Evolutionary conservation across 148 eudicot species (phyloP).

Genomic region (Hydrangea macrophylla): DNA sequence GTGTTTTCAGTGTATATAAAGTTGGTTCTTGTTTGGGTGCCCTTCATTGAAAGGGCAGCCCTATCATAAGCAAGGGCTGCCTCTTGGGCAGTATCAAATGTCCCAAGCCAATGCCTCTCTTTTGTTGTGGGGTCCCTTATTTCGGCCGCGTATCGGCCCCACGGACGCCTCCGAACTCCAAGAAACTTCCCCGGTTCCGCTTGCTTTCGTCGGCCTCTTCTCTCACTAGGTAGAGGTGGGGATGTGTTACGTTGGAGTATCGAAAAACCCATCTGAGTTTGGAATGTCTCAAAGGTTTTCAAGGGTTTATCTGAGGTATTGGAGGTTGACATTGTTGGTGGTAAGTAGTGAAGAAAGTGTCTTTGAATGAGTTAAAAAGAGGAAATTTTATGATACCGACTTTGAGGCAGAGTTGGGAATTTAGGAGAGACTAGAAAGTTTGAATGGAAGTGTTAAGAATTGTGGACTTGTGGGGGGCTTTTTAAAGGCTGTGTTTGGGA

Average conservation of each 20-base stretch:
- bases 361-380: constrained; percentile 2
- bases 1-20: constrained; percentile 67
- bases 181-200: constrained; percentile 79
- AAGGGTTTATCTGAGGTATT: constrained; percentile 30
- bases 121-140: constrained; percentile 93
- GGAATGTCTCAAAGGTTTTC: constrained; percentile 30
- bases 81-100: constrained; percentile 96
- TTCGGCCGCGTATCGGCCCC: constrained; percentile 95
- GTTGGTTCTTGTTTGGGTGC: constrained; percentile 88
- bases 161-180: constrained; percentile 81
- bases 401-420: neutral
- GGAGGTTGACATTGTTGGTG: constrained; percentile 39
- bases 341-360: constrained; percentile 5
- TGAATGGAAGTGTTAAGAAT: constrained; percentile 16
- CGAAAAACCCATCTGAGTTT: constrained; percentile 41
- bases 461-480: constrained; percentile 4
- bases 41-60: constrained; percentile 93
- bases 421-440: neutral
- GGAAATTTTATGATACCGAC: neutral
- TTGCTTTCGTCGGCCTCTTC: constrained; percentile 62
- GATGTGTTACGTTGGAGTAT: constrained; percentile 68
- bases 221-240: constrained; percentile 43
- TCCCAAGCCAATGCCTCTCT: constrained; percentile 95
- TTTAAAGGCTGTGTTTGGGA: constrained; percentile 21
- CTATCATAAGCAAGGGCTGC: constrained; percentile 97